These are phyloP conservation scores for Castanea mollissima DNA, from an alignment of 306 rosid species.

Conservation along the genomic window DNA sequence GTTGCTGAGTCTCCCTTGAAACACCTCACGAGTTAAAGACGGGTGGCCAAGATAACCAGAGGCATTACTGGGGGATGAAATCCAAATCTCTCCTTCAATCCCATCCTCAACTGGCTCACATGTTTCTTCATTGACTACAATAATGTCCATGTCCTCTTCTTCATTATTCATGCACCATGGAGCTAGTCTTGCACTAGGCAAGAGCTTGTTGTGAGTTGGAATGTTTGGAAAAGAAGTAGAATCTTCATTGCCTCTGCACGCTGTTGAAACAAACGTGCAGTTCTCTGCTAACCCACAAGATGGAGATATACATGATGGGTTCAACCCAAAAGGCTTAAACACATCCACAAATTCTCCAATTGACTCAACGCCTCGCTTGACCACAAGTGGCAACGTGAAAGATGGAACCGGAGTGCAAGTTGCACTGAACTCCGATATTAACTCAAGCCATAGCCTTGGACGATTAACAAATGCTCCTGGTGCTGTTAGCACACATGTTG, in stretches of 20 bases:
- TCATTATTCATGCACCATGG: not conserved
- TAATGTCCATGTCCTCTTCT: slow-evolving; percentile 53
- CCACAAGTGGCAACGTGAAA: slow-evolving; percentile 59
- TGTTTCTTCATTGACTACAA: slow-evolving; percentile 63
- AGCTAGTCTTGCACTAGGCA: slow-evolving; percentile 61
- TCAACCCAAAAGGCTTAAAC: slow-evolving; percentile 55
- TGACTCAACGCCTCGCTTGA: slow-evolving; percentile 49
- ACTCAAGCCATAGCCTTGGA: slow-evolving; percentile 71
- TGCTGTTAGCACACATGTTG: slow-evolving; percentile 62
- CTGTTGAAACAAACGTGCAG: slow-evolving; percentile 79
- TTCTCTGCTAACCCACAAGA: slow-evolving; percentile 88
- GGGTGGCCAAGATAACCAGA: slow-evolving; percentile 73
- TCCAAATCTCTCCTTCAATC: slow-evolving; percentile 82
- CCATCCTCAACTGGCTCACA: slow-evolving; percentile 63
- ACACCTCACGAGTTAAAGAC: slow-evolving; percentile 52
- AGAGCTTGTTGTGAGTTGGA: slow-evolving; percentile 54
- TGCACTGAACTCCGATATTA: slow-evolving; percentile 58
- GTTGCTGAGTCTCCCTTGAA: slow-evolving; percentile 42
- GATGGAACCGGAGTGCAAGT: slow-evolving; percentile 85
- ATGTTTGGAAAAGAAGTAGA: slow-evolving; percentile 28
- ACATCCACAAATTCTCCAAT: slow-evolving; percentile 52
- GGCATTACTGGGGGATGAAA: slow-evolving; percentile 78
- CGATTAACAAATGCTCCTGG: slow-evolving; percentile 53
- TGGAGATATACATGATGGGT: slow-evolving; percentile 53
- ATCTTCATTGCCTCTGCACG: slow-evolving; percentile 42